Evolutionary conservation across 352 stramenopile species (phyloP).

Genomic region (Phytophthora pisi): DNA sequence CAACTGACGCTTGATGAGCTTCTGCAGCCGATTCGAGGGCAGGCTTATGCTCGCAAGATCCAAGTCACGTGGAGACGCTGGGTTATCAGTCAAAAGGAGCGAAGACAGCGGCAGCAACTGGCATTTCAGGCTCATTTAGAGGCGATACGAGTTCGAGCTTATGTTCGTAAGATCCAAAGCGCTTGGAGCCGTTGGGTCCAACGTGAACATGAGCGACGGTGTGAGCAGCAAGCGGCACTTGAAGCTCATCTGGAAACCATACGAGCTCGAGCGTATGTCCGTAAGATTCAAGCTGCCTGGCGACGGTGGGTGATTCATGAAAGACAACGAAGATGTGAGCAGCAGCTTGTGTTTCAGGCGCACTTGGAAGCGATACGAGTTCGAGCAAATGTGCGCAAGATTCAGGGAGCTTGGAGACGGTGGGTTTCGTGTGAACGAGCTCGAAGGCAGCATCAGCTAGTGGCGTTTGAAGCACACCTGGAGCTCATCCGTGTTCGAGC

Average conservation of each 20-base stretch:
- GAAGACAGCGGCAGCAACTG: not conserved
- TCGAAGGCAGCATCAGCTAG: constrained; percentile 7
- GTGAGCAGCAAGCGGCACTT: constrained; percentile 2
- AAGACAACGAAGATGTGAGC: not conserved
- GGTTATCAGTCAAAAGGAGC: not conserved
- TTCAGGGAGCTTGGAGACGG: constrained; percentile 18
- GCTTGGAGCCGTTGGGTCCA: not conserved
- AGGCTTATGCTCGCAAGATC: constrained; percentile 14
- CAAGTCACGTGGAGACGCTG: constrained; percentile 11
- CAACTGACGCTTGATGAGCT: constrained; percentile 2
- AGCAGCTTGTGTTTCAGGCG: constrained; percentile 6
- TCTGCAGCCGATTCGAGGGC: constrained; percentile 8
- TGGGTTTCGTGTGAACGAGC: constrained; percentile 3
- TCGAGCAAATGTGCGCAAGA: constrained; percentile 20
- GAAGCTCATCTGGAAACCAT: constrained; percentile 5
- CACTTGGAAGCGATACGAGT: constrained; percentile 11
- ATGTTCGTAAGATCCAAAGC: constrained; percentile 1
- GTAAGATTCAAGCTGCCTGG: constrained; percentile 21
- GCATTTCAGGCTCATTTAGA: constrained; percentile 4
- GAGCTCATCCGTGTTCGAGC: constrained; percentile 8
- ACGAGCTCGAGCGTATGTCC: constrained; percentile 1
- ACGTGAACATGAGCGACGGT: not conserved
- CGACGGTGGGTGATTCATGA: constrained; percentile 8
- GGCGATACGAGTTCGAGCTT: not conserved
- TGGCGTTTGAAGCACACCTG: constrained; percentile 4